Evolutionary conservation across 2,329 filamentous ascomycete genomes (phyloP), one percentile per base, ranked within the genome.

Genomic region (Apiospora saccharicola): DNA sequence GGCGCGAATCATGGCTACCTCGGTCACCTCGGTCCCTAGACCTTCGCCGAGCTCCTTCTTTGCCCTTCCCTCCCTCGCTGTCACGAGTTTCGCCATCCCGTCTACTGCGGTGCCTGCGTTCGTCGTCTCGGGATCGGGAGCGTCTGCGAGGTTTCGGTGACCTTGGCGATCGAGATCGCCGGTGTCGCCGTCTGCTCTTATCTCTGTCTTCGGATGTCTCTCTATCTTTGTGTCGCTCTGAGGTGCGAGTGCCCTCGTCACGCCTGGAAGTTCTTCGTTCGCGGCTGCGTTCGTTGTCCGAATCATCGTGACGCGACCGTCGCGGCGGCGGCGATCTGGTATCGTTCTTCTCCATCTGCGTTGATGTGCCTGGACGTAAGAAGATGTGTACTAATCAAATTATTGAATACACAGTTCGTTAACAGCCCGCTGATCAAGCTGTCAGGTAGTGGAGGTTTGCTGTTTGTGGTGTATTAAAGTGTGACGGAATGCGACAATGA

Each of bases 21-120:
- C 67, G 68, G 16, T 71, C 72, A 24, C 46, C 47, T 24, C 67
- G 68, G 16, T 71, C 72, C 72, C 68, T 68, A 14, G 72, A 71
- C 69, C 46, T 73, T 24, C 71, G 49, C 7, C 61, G 64, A 57
- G 70, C 43, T 74, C 71, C 72, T 71, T 71, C 73, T 70, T 47
- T 73, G 73, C 70, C 78, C 76, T 68, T 79, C 78, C 68, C 75
- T 74, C 68, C 71, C 61, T 81, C 77, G 64, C 76, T 53, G 71
- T 84, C 80, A 72, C 73, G 81, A 82, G 67, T 75, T 34, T 74
- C 72, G 49, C 77, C 75, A 24, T 80, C 78, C n/a, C 75, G 69
- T 34, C 80, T 19, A 2, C 24, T 47, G 41, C 78, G 47, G 76
- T 72, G 37, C 79, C 72, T 77, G 67, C 71, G 75, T 43, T 76